Evolutionary conservation across 768 basidiomycete genomes (phyloP).

Genomic region (Collybia mongolica): DNA sequence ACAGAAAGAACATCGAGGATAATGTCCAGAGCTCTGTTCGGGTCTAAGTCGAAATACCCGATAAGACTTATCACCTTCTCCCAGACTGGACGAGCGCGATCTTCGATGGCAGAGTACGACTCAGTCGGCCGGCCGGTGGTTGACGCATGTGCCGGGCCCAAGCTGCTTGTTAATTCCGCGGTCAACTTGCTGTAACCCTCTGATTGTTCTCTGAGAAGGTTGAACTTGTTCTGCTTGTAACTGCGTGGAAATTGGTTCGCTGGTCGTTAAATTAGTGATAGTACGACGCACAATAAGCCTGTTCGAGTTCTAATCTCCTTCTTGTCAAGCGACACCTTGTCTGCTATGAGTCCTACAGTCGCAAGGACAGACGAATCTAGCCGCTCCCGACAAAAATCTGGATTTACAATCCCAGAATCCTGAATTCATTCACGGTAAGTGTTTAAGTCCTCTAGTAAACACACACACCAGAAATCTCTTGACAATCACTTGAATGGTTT

Average conservation of each 20-base stretch:
- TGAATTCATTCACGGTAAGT: constrained; percentile 26
- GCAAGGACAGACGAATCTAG: constrained; percentile 67
- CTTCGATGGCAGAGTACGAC: constrained; percentile 51
- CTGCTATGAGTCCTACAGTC: constrained; percentile 65
- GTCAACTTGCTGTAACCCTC: constrained; percentile 96
- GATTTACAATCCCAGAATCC: constrained; percentile 57
- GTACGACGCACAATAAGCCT: constrained; percentile 67
- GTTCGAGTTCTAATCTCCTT: constrained; percentile 82
- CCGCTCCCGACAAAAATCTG: constrained; percentile 68
- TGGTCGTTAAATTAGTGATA: not conserved
- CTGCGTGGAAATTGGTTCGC: constrained; percentile 35
- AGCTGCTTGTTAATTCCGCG: constrained; percentile 74
- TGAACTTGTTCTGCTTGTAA: constrained; percentile 98
- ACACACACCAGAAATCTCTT: constrained; percentile 59
- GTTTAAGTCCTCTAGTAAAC: not conserved
- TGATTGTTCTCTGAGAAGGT: constrained; percentile 93
- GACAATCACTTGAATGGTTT: constrained; percentile 54
- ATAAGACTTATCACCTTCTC: constrained; percentile 86
- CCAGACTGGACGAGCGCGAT: constrained; percentile 71
- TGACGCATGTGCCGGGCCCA: constrained; percentile 74
- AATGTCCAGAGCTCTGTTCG: constrained; percentile 90
- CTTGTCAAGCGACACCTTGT: constrained; percentile 66
- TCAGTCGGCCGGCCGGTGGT: constrained; percentile 67
- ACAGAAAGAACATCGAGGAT: constrained; percentile 89
- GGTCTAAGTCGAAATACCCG: constrained; percentile 96